Evolutionary conservation across 2,329 filamentous ascomycete species (phyloP), one percentile per base, ranked within the genome.

Genomic region (Colletotrichum sp.): DNA sequence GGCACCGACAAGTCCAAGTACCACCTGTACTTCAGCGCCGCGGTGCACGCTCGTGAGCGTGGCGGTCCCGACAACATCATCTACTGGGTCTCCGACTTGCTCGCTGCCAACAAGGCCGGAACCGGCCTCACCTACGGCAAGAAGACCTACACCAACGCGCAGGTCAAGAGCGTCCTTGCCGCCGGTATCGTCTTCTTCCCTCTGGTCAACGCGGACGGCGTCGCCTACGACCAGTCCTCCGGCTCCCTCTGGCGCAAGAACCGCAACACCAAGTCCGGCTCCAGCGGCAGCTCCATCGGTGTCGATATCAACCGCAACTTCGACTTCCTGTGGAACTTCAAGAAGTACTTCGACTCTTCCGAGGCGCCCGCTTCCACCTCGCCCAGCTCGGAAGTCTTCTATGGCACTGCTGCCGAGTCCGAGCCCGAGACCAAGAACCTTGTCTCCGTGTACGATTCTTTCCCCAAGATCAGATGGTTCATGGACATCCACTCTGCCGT

Each of bases 251-350:
- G 89, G 90, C 87, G 89, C 78, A 91, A 90, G 84, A 91, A 91
- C 81, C 87, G 89, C 39, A 90, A 90, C 80, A 68, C 67, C 12
- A 68, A 52, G 34, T 68, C 63, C 13, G 68, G 68, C 59, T 65
- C 61, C 13, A 72, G 68, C 19, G 67, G 71, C 6, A 13, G 39
- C 27, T 82, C 82, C 12, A 72, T 88, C 30, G 89, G 89, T 22
- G 83, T 91, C 36, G 90, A 91, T 78, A 82, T 91, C 66, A 91
- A 91, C 81, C 86, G 90, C 68, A 91, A 91, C 83, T 91, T 91
- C 78, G 89, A 91, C 80, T 89, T 90, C 81, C 80, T 91, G 9
- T 92, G 90, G 88, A 87, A 92, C 82, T 89, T 87, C 78, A 82
- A 80, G 36, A 83, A 83, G 71, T 81, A 84, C 64, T 90, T 89